Conservation (phyloP, 495 filamentous ascomycete genomes). For the Penicillium odoratum region DNA sequence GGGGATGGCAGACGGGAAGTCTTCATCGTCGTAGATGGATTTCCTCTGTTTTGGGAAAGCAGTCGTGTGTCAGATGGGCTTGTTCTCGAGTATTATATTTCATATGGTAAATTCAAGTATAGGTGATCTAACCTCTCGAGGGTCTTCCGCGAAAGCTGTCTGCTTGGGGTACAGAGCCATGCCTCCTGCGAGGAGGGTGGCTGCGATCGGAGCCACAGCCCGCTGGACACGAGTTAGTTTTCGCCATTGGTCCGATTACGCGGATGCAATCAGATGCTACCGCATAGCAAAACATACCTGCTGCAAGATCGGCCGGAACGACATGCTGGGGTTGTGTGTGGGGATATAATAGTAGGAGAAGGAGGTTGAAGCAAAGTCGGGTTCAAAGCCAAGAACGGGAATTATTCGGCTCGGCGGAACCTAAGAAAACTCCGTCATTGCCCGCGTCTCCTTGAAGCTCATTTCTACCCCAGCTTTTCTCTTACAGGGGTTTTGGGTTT, state of each 20-base stretch:
- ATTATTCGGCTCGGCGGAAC: conserved; percentile 37
- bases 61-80: conserved; percentile 24
- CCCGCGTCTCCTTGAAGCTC: conserved; percentile 24
- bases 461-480: conserved; percentile 11
- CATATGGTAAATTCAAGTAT: background rate
- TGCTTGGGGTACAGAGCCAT: conserved; percentile 55
- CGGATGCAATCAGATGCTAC: conserved; percentile 9
- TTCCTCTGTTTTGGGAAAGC: conserved; percentile 57
- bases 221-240: conserved; percentile 45
- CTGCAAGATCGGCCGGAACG: conserved; percentile 50
- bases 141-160: conserved; percentile 58
- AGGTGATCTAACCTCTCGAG: conserved; percentile 34
- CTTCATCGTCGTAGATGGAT: conserved; percentile 83
- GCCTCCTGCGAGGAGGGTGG: conserved; percentile 52
- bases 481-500: conserved; percentile 1
- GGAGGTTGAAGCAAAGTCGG: conserved; percentile 37
- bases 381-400: conserved; percentile 32
- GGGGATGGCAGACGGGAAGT: conserved; percentile 48
- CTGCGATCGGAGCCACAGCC: conserved; percentile 56
- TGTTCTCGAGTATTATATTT: background rate
- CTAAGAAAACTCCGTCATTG: conserved; percentile 40
- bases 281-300: conserved; percentile 32
- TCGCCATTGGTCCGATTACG: conserved; percentile 35
- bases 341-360: conserved; percentile 15
- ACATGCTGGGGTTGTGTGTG: conserved; percentile 38